Base-by-base conservation (phyloP, 495 filamentous ascomycete species). In the Thozetella sp. region DNA sequence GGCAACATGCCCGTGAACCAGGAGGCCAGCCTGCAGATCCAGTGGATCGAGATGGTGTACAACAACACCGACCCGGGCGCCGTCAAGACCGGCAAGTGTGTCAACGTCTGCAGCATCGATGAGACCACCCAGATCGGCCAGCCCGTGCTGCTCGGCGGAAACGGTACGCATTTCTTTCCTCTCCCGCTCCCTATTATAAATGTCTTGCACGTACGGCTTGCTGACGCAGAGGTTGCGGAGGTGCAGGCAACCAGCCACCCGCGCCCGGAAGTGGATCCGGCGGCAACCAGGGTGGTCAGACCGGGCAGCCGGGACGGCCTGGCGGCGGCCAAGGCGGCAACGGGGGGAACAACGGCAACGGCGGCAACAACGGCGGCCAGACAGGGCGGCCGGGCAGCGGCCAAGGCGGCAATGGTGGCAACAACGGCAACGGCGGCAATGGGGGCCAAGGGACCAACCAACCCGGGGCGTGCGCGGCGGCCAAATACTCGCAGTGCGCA, bases 11-110 rank as follows among this genome's bases (percentile, higher is more conserved):
- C 58, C 2, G 65, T 83, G 0, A 82, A 80, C 0, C 70, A 79
- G 2, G 77, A 79, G 51, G 88, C 90, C 2, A 79, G 80, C 53
- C 71, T 92, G 64, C 87, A 88, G 61, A 81, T 93, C 48, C 86
- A 91, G 66, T 92, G 87, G 82, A 86, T 93, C 27, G 88, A 93
- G 63, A 68, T 92, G 66, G 84, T 85, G 1, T 93, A 88, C 63
- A 93, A 93, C 66, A 84, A 65, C 23, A 79, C 75, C 9, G 69
- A 72, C 48, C 63, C 57, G 15, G 54, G 59, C 51, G 37, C 50
- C 13, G 54, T 51, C 3, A 66, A 60, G 43, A 58, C 40, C 25
- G 68, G 61, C 12, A 58, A 59, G 19, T 83, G 80, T 58, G 46
- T 60, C 22, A 76, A 73, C 25, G 67, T 83, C 12, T 83, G 80